phyloP scores from a whole-genome alignment of 108 stramenopile genomes.

The Cyclotella atomus region DNA sequence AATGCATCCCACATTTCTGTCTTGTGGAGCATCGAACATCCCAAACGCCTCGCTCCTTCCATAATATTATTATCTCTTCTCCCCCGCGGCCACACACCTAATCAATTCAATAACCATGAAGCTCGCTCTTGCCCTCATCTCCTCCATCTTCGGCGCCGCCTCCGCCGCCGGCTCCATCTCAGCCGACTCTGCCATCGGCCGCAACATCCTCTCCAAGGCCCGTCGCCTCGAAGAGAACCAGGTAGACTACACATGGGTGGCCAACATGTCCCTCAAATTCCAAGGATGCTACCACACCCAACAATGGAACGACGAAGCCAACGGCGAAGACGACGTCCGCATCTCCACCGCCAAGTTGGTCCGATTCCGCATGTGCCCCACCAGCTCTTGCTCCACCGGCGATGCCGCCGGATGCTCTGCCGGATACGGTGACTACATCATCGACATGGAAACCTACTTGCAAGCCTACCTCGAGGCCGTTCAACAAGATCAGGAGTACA shows the following conservation, averaged over 20 bases:
- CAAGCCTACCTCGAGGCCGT: slow-evolving; percentile 60
- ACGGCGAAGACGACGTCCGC: slow-evolving; percentile 68
- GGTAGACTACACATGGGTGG: slow-evolving; percentile 71
- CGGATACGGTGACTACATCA: slow-evolving; percentile 85
- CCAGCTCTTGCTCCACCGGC: slow-evolving; percentile 53
- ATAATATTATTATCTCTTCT: too few species aligned
- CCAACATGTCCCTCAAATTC: slow-evolving; percentile 83
- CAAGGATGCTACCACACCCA: slow-evolving; percentile 86
- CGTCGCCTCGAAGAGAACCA: slow-evolving; percentile 55
- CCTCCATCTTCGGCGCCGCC: slow-evolving; percentile 15
- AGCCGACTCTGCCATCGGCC: slow-evolving; percentile 59
- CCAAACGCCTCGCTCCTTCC: too few species aligned
- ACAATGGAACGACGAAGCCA: slow-evolving; percentile 77
- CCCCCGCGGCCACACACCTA: too few species aligned
- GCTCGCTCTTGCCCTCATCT: slow-evolving; percentile 23
- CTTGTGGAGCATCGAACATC: too few species aligned
- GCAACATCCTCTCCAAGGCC: slow-evolving; percentile 59
- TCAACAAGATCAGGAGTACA: slow-evolving; percentile 58
- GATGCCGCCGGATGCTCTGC: slow-evolving; percentile 65
- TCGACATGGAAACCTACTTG: slow-evolving; percentile 84
- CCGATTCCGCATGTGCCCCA: slow-evolving; percentile 85
- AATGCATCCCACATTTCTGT: too few species aligned
- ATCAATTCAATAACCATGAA: slow-evolving; percentile 25
- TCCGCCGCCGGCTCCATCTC: slow-evolving; percentile 38
- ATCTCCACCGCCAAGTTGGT: slow-evolving; percentile 77